Evolutionary conservation across 2,329 filamentous ascomycete genomes (phyloP).

Genomic region (Fusarium torreyae): DNA sequence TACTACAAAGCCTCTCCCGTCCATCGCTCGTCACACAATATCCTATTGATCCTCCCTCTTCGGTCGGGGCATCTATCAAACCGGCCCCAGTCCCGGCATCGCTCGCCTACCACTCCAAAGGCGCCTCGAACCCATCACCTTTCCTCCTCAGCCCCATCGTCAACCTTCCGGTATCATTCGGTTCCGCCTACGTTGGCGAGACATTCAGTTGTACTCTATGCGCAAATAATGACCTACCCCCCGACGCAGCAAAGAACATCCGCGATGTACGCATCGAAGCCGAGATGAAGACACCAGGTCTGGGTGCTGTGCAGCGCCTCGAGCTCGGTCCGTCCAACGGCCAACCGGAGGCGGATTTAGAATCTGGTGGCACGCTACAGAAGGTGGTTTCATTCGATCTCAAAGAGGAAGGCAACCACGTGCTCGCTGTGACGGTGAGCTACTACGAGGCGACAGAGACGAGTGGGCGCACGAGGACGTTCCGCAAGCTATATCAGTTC

Average conservation of each 20-base stretch:
- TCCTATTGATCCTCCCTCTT: constrained; percentile 66
- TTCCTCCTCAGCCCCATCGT: constrained; percentile 76
- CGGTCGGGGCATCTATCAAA: constrained; percentile 57
- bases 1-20: constrained; percentile 77
- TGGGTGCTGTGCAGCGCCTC: constrained; percentile 72
- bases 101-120: constrained; percentile 74
- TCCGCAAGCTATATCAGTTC: constrained; percentile 97
- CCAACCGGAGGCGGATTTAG: constrained; percentile 63
- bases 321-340: constrained; percentile 64
- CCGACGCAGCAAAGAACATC: constrained; percentile 65
- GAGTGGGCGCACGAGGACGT: constrained; percentile 82
- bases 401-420: constrained; percentile 94
- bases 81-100: constrained; percentile 73
- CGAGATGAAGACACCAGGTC: constrained; percentile 93
- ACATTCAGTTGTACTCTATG: constrained; percentile 95
- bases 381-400: constrained; percentile 88
- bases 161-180: constrained; percentile 91
- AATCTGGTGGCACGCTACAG: constrained; percentile 79
- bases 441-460: constrained; percentile 90
- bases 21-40: constrained; percentile 82
- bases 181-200: constrained; percentile 95
- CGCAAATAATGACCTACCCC: constrained; percentile 84
- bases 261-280: constrained; percentile 87
- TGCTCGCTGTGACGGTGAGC: constrained; percentile 91
- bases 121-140: constrained; percentile 65